Conservation (phyloP, 805 yeast species). For the Candida maris region DNA sequence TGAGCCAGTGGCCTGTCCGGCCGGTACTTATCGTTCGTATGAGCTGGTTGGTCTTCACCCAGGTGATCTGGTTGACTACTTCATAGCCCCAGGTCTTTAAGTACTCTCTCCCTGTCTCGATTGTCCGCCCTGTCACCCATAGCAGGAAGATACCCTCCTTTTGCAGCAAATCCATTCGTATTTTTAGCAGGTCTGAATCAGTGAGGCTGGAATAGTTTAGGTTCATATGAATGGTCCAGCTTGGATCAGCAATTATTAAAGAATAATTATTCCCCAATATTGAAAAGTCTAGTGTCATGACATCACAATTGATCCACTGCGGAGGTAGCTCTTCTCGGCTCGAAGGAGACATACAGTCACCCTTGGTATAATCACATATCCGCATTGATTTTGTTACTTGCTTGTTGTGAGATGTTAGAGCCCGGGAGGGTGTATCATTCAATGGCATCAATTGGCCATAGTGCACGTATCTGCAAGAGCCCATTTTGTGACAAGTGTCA, state of each 20-base stretch:
- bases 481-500: slow-evolving; percentile 88
- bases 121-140: slow-evolving; percentile 96
- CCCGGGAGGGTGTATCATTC: slow-evolving; percentile 11
- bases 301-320: slow-evolving; percentile 88
- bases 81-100: slow-evolving; percentile 78
- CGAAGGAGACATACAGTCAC: slow-evolving; percentile 37
- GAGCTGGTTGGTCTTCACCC: slow-evolving; percentile 89
- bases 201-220: slow-evolving; percentile 71
- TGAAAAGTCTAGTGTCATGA: slow-evolving; percentile 65
- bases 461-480: slow-evolving; percentile 77
- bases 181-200: slow-evolving; percentile 64
- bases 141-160: slow-evolving; percentile 78
- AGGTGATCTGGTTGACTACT: slow-evolving; percentile 74
- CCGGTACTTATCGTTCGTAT: slow-evolving; percentile 91
- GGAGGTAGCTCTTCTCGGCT: slow-evolving; percentile 38
- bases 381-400: slow-evolving; percentile 17
- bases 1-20: slow-evolving; percentile 95
- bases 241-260: slow-evolving; percentile 87
- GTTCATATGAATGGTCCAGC: slow-evolving; percentile 95
- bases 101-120: slow-evolving; percentile 81
- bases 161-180: slow-evolving; percentile 68
- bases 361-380: slow-evolving; percentile 43
- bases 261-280: slow-evolving; percentile 72
- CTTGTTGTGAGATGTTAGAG: slow-evolving; percentile 18
- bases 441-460: slow-evolving; percentile 53